These are phyloP conservation scores for Suillus americanus DNA, from an alignment of 768 basidiomycete genomes.

Conservation along the genomic window DNA sequence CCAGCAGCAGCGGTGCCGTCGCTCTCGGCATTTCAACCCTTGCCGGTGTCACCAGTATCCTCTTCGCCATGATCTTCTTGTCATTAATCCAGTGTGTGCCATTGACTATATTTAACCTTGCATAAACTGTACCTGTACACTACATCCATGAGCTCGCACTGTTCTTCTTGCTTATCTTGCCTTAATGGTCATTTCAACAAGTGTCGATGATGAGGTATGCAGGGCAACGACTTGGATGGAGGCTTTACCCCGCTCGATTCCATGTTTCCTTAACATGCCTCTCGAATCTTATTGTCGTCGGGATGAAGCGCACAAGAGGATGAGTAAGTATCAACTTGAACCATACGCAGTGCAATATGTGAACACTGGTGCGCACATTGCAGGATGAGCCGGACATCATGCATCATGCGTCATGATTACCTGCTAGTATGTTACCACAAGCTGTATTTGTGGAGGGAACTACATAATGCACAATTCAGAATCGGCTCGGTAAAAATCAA, in stretches of 20 bases:
- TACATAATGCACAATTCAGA: too few relatives aligned
- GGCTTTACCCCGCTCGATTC: conserved; percentile 97
- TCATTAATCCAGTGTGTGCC: conserved; percentile 22
- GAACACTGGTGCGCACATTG: conserved; percentile 28
- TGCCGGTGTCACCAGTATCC: conserved; percentile 33
- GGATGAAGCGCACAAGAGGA: conserved; percentile 87
- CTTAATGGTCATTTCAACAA: too few relatives aligned
- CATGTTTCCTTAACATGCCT: conserved; percentile 88
- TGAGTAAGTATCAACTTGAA: conserved; percentile 66
- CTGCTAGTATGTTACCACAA: too few relatives aligned
- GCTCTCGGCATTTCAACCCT: conserved; percentile 31
- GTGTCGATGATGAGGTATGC: too few relatives aligned
- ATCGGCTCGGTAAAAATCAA: too few relatives aligned
- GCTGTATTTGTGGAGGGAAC: too few relatives aligned
- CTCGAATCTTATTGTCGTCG: conserved; percentile 86
- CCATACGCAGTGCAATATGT: too few relatives aligned
- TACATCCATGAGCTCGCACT: neutral
- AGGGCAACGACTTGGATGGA: conserved; percentile 77
- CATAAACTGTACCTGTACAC: neutral
- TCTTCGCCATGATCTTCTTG: conserved; percentile 38
- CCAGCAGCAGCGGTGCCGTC: conserved; percentile 14
- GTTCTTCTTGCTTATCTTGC: too few relatives aligned
- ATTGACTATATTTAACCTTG: neutral
- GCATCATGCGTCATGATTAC: too few relatives aligned
- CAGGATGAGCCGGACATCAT: too few relatives aligned